Percentiles rank a stretch among this genome's conserved stretches.
phyloP scores from a whole-genome alignment of 2,329 filamentous ascomycete species.

The Penicillium sp. region DNA sequence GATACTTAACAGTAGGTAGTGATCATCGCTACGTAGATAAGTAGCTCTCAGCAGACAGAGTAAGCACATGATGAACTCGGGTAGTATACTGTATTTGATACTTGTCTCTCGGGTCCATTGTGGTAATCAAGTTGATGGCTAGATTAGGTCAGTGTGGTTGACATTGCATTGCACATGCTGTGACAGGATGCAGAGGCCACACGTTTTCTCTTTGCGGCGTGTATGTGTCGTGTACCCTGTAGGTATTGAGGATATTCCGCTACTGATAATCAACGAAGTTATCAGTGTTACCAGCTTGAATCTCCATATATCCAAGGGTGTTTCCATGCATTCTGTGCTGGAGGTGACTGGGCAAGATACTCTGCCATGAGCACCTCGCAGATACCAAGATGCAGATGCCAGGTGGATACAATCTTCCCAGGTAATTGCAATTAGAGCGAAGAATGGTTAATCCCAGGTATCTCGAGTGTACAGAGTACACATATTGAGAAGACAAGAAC shows the following conservation, averaged over 20 bases:
- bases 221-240: not conserved
- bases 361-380: not conserved
- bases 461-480: not conserved
- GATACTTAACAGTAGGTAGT: too few species aligned
- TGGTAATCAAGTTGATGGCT: not conserved
- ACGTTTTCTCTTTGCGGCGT: not conserved
- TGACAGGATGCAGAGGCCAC: not conserved
- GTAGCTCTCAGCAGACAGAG: too few species aligned
- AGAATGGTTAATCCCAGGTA: not conserved
- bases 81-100: constrained; percentile 5
- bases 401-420: too few species aligned
- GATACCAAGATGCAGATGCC: not conserved
- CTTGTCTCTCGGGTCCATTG: not conserved
- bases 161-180: not conserved
- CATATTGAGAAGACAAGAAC: not conserved
- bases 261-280: not conserved
- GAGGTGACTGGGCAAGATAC: not conserved
- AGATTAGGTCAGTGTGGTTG: not conserved
- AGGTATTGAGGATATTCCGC: not conserved
- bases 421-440: not conserved
- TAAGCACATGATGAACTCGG: constrained; percentile 6
- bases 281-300: too few species aligned
- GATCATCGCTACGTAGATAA: not conserved
- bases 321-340: not conserved
- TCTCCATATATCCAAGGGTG: too few species aligned